A percentile compares a stretch with the other conserved stretches of the same genome.
phyloP scores from a whole-genome alignment of 148 eudicot species.

The Amaranthus cruentus region DNA sequence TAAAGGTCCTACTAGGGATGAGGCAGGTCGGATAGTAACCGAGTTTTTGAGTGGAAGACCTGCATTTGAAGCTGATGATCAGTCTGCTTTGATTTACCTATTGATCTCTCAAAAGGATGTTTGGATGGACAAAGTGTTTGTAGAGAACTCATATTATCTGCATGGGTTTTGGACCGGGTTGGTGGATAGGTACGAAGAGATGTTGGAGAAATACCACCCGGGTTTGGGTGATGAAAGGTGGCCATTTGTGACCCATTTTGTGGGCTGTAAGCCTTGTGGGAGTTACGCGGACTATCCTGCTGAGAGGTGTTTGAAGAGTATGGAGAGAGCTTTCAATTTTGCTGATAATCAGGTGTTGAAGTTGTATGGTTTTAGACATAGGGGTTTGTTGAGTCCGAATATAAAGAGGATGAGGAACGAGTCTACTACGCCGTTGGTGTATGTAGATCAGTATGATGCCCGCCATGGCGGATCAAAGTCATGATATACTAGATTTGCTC shows the following conservation, averaged over 20 bases:
- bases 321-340: constrained; percentile 94
- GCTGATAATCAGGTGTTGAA: constrained; percentile 86
- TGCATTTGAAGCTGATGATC: constrained; percentile 77
- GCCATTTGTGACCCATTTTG: constrained; percentile 88
- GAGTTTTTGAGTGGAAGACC: constrained; percentile 69
- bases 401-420: constrained; percentile 77
- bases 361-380: constrained; percentile 82
- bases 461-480: constrained; percentile 38
- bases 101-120: constrained; percentile 48
- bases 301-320: constrained; percentile 81
- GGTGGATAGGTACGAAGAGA: constrained; percentile 82
- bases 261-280: constrained; percentile 95
- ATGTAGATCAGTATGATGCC: constrained; percentile 57
- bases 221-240: constrained; percentile 93
- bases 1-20: constrained; percentile 63
- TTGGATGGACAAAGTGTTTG: constrained; percentile 73
- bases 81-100: constrained; percentile 73
- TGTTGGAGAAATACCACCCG: constrained; percentile 66
- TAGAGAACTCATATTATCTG: constrained; percentile 74
- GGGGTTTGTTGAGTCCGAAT: constrained; percentile 79
- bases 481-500: constrained; percentile 14
- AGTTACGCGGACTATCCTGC: constrained; percentile 83
- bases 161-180: constrained; percentile 88
- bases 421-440: constrained; percentile 49
- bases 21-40: constrained; percentile 64